These are phyloP conservation scores for Kurtzmaniella cleridarum DNA, from an alignment of 805 yeast genomes.

Conservation along the genomic window DNA sequence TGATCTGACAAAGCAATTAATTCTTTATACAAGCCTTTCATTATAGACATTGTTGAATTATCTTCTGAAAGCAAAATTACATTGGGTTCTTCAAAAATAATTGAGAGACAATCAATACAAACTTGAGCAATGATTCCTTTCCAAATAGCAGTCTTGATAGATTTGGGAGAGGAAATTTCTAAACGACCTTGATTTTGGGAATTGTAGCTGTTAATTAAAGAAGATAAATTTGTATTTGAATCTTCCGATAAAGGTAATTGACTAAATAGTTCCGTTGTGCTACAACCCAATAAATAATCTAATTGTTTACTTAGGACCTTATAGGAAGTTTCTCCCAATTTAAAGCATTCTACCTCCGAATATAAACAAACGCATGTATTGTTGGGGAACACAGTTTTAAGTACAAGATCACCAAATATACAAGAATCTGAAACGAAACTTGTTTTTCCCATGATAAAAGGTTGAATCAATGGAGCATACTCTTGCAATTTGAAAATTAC, in stretches of 20 bases:
- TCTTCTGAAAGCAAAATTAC: slow-evolving; percentile 8
- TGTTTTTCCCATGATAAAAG: slow-evolving; percentile 4
- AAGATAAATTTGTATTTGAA: no score
- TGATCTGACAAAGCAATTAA: slow-evolving; percentile 1
- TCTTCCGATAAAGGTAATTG: no score
- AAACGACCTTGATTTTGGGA: neutral
- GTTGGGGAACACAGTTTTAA: slow-evolving; percentile 3
- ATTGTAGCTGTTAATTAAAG: no score
- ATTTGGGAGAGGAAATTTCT: neutral
- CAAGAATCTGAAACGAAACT: slow-evolving; percentile 11
- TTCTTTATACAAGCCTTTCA: slow-evolving; percentile 13
- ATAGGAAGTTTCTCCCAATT: slow-evolving; percentile 5
- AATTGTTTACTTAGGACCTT: no score
- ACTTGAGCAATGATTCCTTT: slow-evolving; percentile 8
- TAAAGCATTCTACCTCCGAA: slow-evolving; percentile 12
- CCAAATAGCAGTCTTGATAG: slow-evolving; percentile 5
- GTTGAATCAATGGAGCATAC: slow-evolving; percentile 2
- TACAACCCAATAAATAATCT: no score
- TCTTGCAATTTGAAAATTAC: slow-evolving; percentile 1
- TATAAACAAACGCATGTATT: slow-evolving; percentile 9
- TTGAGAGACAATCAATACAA: slow-evolving; percentile 13
- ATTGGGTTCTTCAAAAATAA: slow-evolving; percentile 15
- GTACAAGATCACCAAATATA: slow-evolving; percentile 5
- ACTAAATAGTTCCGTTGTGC: no score
- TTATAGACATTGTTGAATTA: slow-evolving; percentile 6